Evolutionary conservation across 164 flowering plant species (phyloP), one percentile per base, ranked within the genome.

Genomic region (Vitis riparia): DNA sequence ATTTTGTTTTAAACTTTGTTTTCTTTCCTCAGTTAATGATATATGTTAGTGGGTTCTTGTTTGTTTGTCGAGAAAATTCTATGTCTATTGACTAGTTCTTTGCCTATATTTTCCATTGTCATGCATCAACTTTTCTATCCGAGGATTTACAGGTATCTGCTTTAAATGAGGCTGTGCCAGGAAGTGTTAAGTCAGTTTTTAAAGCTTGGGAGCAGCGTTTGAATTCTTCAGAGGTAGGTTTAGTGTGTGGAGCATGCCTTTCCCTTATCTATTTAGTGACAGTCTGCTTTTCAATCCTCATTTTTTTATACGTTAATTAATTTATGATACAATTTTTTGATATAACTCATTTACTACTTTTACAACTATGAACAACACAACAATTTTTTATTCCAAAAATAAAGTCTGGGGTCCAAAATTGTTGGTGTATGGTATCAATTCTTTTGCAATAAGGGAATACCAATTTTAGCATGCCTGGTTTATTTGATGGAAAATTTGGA

Each of bases 151-250:
- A 94, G 99, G 99, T 85, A 47, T 84, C 92, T 66, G 98, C 99
- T 29, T 71, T 95, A 65, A 95, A 95, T 67, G 99, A 95, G 79
- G 92, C 99, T 74, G 83, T 85, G 76, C 71, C 81, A 27, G 99
- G 99, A 77, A 95, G 99, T 71, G 98, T 84, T 2, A 91, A 95
- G 81, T 91, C 97, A 14, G 87, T 93, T 63, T 95, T 95, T 62
- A 90, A 75, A 84, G 87, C 97, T 68, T 95, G 99, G 99, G 98
- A 95, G 78, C 85, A 85, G 49, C 97, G 98, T 52, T 76, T 95
- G 51, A 77, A 81, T 72, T 76, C 84, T 70, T 82, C 92, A 55
- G 91, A 82, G 93, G 98, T 94, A 83, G 17, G 44, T 62, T 19
- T 57, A 23, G 60, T 5, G 7, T 55, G 12, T 11, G 14, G 3